Evolutionary conservation across 2,329 filamentous ascomycete genomes (phyloP), one percentile per base, ranked within the genome.

Genomic region (Venturia aucupariae): DNA sequence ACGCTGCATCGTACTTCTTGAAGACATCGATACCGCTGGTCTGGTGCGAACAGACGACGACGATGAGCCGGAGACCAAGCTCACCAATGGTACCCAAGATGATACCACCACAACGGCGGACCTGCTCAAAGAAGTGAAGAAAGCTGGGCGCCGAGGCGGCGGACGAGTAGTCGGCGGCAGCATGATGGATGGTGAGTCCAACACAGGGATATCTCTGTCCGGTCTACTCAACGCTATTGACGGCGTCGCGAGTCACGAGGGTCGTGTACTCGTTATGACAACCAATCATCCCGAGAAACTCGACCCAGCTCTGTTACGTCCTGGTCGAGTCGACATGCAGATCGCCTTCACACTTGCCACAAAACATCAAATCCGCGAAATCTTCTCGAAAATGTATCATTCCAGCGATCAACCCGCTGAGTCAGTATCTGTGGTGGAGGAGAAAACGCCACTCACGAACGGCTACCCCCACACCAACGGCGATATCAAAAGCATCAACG

Each of bases 171-270:
- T n/a, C 74, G 65, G 41, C 41, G 60, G 60, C 24, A 48, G 5
- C 30, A 48, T 15, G n/a, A 24, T 27, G 11, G 54, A 64, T 22
- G 48, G 48, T 22, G 72, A 70, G 32, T 64, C 46, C 65, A 68
- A 15, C 73, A 72, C 73, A 17, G 75, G 81, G n/a, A 90, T 94
- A 55, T 90, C 88, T 0, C 81, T 94, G 2, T 90, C 89, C 0
- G 90, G 90, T 0, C 81, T 95, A 0, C 81, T 95, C 62, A 95
- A 95, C 74, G 88, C 88, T 65, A 90, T 95, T 48, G 90, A 95
- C 70, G 89, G 90, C 64, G 89, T 92, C 0, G 88, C 88, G 24
- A 24, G 86, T 3, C 88, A 90, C 69, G 90, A 93, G 75, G 90
- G 89, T 32, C 84, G 89, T 57, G 84, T 93, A 15, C 81, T 93